Conservation (phyloP, 1,139 yeast species). For the Meyerozyma elateridarum region DNA sequence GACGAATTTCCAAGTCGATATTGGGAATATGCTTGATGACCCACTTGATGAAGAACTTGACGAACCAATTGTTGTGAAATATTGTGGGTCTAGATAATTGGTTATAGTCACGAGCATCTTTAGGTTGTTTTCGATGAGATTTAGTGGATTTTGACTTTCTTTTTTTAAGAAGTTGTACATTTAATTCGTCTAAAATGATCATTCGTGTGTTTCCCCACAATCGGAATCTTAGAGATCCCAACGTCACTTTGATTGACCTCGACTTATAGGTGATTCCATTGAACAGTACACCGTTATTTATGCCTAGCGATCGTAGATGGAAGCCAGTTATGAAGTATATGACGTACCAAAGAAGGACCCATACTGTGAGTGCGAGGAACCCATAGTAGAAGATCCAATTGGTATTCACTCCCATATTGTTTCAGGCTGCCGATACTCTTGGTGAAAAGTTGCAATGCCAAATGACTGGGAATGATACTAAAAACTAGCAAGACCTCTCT, state of each 20-base stretch:
- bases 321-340: constrained; percentile 29
- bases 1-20: constrained; percentile 26
- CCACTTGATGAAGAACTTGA: constrained; percentile 12
- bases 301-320: constrained; percentile 27
- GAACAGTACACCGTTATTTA: constrained; percentile 40
- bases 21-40: constrained; percentile 22
- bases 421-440: too few species aligned
- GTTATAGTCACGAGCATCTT: neutral
- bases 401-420: constrained; percentile 1
- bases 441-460: too few species aligned
- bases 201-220: constrained; percentile 39
- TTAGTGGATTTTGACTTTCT: neutral
- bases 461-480: too few species aligned
- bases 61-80: constrained; percentile 17
- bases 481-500: too few species aligned
- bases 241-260: constrained; percentile 11
- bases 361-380: constrained; percentile 9
- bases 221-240: constrained; percentile 27
- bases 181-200: constrained; percentile 27
- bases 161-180: constrained; percentile 10
- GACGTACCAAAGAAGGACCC: constrained; percentile 27
- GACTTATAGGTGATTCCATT: constrained; percentile 24
- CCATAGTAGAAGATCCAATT: neutral
- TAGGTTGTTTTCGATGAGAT: constrained; percentile 1
- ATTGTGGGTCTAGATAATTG: constrained; percentile 10